Percentiles rank a stretch among this genome's conserved stretches.
Conservation (phyloP, 164 flowering plant genomes). For the Cinnamomum chago region DNA sequence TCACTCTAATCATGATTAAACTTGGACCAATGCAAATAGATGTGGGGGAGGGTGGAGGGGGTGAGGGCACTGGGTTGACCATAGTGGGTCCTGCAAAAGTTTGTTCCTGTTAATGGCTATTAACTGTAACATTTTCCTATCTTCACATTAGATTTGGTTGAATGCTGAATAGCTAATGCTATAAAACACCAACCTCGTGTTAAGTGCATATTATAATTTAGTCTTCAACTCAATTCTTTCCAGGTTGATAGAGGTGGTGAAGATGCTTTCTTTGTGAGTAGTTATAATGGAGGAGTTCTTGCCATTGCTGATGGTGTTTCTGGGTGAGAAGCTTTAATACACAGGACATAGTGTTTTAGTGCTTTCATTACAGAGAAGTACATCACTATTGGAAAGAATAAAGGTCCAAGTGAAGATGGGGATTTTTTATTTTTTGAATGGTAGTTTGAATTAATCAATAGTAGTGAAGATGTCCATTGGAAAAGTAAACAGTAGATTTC, state of each 20-base stretch:
- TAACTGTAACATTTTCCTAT: background rate
- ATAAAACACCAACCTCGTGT: background rate
- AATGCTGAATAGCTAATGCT: background rate
- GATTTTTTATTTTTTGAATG: background rate
- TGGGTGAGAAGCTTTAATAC: constrained; percentile 42
- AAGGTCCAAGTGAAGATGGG: too few relatives aligned
- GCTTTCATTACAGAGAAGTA: background rate
- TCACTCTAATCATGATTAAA: too few relatives aligned
- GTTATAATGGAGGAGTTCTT: constrained; percentile 67
- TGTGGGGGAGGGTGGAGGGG: too few relatives aligned
- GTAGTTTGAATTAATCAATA: background rate
- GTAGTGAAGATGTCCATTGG: too few relatives aligned
- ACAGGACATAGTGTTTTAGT: background rate
- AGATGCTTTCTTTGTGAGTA: constrained; percentile 82
- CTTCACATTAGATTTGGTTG: background rate
- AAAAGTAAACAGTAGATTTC: too few relatives aligned
- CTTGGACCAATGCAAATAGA: too few relatives aligned
- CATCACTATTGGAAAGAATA: background rate
- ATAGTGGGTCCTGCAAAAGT: too few relatives aligned
- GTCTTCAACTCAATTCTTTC: background rate
- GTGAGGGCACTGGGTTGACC: too few relatives aligned
- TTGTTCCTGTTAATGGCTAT: too few relatives aligned
- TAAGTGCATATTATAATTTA: background rate
- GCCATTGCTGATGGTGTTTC: constrained; percentile 97
- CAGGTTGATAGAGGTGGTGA: constrained; percentile 93